Conservation (phyloP, 768 basidiomycete species). For the Lanmaoa pseudosensibilis region DNA sequence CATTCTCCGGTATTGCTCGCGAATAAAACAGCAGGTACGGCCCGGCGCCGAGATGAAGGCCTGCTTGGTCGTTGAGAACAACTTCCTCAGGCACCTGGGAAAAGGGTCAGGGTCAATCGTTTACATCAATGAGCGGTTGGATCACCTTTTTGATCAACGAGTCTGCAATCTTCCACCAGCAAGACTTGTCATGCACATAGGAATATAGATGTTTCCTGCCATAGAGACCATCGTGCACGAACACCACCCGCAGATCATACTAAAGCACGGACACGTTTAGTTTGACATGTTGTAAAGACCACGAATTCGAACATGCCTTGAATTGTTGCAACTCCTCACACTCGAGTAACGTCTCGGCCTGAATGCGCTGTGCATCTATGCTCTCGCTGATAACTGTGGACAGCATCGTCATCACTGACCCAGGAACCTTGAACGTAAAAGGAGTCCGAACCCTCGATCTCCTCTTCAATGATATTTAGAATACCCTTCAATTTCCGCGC, state of each 20-base stretch:
- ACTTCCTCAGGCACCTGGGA: slow-evolving; percentile 66
- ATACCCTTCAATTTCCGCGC: slow-evolving; percentile 52
- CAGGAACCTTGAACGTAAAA: not conserved
- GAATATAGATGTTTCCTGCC: slow-evolving; percentile 79
- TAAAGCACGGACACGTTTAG: slow-evolving; percentile 26
- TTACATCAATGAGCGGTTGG: not conserved
- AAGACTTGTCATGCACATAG: slow-evolving; percentile 61
- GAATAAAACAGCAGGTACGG: slow-evolving; percentile 79
- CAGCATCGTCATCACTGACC: not conserved
- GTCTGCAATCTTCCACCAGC: slow-evolving; percentile 84
- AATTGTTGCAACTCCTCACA: slow-evolving; percentile 64
- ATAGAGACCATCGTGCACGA: slow-evolving; percentile 75
- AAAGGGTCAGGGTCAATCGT: not conserved
- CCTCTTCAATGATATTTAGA: slow-evolving; percentile 50
- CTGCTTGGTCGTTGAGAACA: slow-evolving; percentile 66
- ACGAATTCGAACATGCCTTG: slow-evolving; percentile 41
- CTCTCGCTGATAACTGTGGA: slow-evolving; percentile 52
- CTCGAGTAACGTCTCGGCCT: slow-evolving; percentile 51
- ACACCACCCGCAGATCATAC: slow-evolving; percentile 81
- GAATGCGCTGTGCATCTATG: slow-evolving; percentile 45
- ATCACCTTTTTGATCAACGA: slow-evolving; percentile 62
- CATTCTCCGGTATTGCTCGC: slow-evolving; percentile 29
- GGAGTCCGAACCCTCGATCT: slow-evolving; percentile 48
- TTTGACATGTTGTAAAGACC: not conserved
- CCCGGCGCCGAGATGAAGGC: slow-evolving; percentile 73